Conservation (phyloP, 495 filamentous ascomycete species). For the Parmelia sp. region DNA sequence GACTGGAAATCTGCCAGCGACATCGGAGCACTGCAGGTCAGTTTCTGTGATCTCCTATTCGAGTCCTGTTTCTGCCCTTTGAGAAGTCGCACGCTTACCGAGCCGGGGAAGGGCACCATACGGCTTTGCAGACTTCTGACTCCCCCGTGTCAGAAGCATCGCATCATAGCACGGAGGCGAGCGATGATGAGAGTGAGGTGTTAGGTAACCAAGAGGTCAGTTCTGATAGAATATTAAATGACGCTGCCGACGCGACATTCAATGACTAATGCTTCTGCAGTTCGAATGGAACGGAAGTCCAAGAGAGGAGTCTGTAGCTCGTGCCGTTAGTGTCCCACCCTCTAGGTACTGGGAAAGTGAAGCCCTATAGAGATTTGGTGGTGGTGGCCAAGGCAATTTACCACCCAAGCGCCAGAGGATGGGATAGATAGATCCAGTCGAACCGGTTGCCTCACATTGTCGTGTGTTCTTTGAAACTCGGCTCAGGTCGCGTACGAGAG, state of each 20-base stretch:
- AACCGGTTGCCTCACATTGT: too few relatives aligned
- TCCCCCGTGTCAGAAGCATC: neutral
- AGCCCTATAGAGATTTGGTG: too few relatives aligned
- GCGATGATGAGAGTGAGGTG: neutral
- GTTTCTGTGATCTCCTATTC: neutral
- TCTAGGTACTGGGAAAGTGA: too few relatives aligned
- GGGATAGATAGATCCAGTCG: too few relatives aligned
- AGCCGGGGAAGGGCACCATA: neutral
- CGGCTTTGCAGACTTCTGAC: neutral
- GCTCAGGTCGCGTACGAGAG: too few relatives aligned
- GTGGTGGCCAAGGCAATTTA: too few relatives aligned
- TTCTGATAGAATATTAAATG: too few relatives aligned
- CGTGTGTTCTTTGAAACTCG: too few relatives aligned
- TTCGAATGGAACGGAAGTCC: too few relatives aligned
- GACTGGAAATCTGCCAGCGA: slow-evolving; percentile 13
- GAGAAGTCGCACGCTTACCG: neutral
- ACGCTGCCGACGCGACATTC: neutral
- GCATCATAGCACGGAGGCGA: neutral
- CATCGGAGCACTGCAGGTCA: slow-evolving; percentile 5
- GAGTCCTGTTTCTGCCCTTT: neutral
- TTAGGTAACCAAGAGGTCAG: neutral
- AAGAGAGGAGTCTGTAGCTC: too few relatives aligned
- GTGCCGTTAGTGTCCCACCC: too few relatives aligned
- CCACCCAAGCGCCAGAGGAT: too few relatives aligned
- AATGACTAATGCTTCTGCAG: neutral